Conservation (phyloP, 768 basidiomycete genomes). For the Clathrus columnatus region DNA sequence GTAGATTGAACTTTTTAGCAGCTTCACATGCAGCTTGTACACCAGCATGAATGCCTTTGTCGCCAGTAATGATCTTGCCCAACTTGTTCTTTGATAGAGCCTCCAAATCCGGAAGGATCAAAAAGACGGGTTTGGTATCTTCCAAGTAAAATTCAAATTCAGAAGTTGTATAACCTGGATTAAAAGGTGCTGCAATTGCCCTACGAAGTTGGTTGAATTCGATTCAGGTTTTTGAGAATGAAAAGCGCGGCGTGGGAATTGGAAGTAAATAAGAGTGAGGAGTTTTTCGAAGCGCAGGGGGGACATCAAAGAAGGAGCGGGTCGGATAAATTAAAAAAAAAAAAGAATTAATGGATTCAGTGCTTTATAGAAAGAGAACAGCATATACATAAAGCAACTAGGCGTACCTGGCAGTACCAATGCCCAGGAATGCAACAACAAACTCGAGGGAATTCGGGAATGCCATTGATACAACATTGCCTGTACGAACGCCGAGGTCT, state of each 20-base stretch:
- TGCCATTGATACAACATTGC: slow-evolving; percentile 16
- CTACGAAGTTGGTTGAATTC: neutral
- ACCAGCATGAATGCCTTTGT: slow-evolving; percentile 4
- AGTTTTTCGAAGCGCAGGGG: neutral
- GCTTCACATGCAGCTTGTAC: slow-evolving; percentile 13
- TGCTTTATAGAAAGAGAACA: neutral
- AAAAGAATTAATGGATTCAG: neutral
- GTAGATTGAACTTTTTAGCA: slow-evolving; percentile 11
- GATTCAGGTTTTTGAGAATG: too few relatives aligned
- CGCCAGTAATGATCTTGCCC: neutral
- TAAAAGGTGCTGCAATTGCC: slow-evolving; percentile 18
- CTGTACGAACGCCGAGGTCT: slow-evolving; percentile 15
- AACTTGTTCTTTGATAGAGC: neutral
- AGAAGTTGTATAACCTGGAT: slow-evolving; percentile 15
- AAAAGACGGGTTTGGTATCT: slow-evolving; percentile 18
- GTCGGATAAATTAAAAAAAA: neutral
- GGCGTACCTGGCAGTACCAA: slow-evolving; percentile 15
- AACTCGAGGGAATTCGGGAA: slow-evolving; percentile 18
- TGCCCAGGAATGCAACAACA: slow-evolving; percentile 18
- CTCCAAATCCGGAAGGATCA: slow-evolving; percentile 14
- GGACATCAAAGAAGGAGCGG: neutral
- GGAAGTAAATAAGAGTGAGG: neutral
- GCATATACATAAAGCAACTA: neutral
- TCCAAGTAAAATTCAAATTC: slow-evolving; percentile 19
- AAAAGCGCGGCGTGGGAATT: neutral